Percentiles rank a stretch among this genome's conserved stretches.
Conservation (phyloP, 768 basidiomycete genomes). For the Cytidiella melzeri region DNA sequence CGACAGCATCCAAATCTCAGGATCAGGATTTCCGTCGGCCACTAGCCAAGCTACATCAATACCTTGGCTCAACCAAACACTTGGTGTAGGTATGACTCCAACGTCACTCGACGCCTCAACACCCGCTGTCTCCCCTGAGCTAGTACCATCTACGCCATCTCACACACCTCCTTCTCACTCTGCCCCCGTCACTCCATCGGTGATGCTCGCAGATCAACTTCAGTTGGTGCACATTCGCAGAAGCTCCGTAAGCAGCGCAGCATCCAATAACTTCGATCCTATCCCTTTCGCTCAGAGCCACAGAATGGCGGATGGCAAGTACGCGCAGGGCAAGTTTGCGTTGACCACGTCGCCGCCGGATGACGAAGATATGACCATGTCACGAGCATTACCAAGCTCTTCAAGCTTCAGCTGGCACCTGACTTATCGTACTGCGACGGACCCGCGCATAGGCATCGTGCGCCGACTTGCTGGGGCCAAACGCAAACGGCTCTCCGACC, state of each 20-base stretch:
- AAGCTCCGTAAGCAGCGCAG: slow-evolving; percentile 10
- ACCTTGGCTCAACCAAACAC: slow-evolving; percentile 13
- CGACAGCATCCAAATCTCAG: slow-evolving; percentile 23
- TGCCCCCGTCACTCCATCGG: slow-evolving; percentile 47
- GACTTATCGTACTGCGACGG: slow-evolving; percentile 56
- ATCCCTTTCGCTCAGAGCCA: slow-evolving; percentile 69
- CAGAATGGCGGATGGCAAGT: slow-evolving; percentile 64
- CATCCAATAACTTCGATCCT: slow-evolving; percentile 51
- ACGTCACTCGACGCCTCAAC: slow-evolving; percentile 1
- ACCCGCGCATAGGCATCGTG: slow-evolving; percentile 66
- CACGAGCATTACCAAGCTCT: not conserved
- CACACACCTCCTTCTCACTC: slow-evolving; percentile 41
- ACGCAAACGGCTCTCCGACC: slow-evolving; percentile 42
- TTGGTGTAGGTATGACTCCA: slow-evolving; percentile 20
- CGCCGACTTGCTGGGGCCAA: slow-evolving; percentile 66
- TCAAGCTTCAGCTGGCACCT: slow-evolving; percentile 35
- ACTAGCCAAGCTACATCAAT: slow-evolving; percentile 12
- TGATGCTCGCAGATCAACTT: slow-evolving; percentile 34
- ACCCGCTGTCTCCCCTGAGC: slow-evolving; percentile 30
- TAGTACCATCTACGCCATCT: slow-evolving; percentile 46
- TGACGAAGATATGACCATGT: slow-evolving; percentile 17
- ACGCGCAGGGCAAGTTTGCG: slow-evolving; percentile 66
- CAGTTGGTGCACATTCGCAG: slow-evolving; percentile 21
- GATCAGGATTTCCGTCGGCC: slow-evolving; percentile 24
- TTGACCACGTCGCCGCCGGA: slow-evolving; percentile 60